Percentiles rank a stretch among this genome's conserved stretches.
Evolutionary conservation across 2,329 filamentous ascomycete species (phyloP).

Genomic region (Madurella fahalii): DNA sequence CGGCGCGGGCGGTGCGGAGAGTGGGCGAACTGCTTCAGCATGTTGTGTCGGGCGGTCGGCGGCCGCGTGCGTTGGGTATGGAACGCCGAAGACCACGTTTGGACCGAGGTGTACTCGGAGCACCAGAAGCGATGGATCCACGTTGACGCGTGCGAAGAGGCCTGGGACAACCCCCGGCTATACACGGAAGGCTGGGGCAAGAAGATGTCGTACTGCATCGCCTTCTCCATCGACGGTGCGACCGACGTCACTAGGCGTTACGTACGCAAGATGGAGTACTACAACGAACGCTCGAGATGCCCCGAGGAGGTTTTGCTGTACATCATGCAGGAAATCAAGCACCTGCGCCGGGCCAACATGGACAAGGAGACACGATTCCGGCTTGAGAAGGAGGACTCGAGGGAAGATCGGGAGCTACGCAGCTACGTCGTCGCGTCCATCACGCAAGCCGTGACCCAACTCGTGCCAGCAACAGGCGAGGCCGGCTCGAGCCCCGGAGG

Average conservation of each 20-base stretch:
- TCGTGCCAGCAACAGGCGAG: slow-evolving; percentile 51
- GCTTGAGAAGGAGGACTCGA: slow-evolving; percentile 74
- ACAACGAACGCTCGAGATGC: slow-evolving; percentile 70
- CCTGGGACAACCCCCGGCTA: slow-evolving; percentile 89
- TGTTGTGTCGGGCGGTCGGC: slow-evolving; percentile 91
- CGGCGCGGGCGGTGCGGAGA: slow-evolving; percentile 83
- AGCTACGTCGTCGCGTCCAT: slow-evolving; percentile 70
- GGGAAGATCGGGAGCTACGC: slow-evolving; percentile 71
- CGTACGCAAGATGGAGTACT: slow-evolving; percentile 67
- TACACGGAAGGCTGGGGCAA: slow-evolving; percentile 95
- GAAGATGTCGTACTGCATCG: slow-evolving; percentile 95
- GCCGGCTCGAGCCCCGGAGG: slow-evolving; percentile 23
- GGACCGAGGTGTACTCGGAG: slow-evolving; percentile 96
- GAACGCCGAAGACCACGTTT: slow-evolving; percentile 96
- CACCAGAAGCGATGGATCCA: slow-evolving; percentile 95
- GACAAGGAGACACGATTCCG: slow-evolving; percentile 79
- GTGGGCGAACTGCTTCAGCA: slow-evolving; percentile 98
- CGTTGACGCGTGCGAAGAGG: slow-evolving; percentile 89
- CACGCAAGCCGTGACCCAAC: slow-evolving; percentile 65
- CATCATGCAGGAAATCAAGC: slow-evolving; percentile 87
- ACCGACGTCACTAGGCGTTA: slow-evolving; percentile 64
- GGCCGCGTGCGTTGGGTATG: slow-evolving; percentile 94
- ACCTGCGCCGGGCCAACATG: slow-evolving; percentile 77
- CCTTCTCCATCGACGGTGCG: slow-evolving; percentile 85
- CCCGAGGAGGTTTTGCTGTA: slow-evolving; percentile 87